Conservation (phyloP, 129 eudicot genomes). For the Chrysanthemum seticuspe region DNA sequence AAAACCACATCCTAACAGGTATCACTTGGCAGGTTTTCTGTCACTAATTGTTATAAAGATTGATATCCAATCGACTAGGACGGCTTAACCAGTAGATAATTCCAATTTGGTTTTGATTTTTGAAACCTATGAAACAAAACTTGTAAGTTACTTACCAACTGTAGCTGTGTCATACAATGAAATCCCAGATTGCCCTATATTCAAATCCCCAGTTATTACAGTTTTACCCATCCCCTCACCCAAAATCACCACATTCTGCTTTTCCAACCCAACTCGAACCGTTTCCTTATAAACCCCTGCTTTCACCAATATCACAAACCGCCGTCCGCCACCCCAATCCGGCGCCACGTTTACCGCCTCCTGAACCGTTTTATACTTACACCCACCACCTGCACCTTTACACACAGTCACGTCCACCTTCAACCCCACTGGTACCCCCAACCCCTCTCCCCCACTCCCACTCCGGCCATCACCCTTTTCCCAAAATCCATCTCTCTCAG, state of each 20-base stretch:
- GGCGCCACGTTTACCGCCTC: constrained; percentile 58
- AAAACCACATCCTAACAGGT: too few species aligned
- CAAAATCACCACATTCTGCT: constrained; percentile 52
- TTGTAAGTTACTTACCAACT: constrained; percentile 39
- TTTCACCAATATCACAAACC: constrained; percentile 54
- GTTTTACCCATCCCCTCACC: constrained; percentile 84
- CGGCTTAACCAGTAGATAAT: not conserved
- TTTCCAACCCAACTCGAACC: constrained; percentile 55
- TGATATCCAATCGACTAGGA: not conserved
- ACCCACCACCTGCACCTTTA: constrained; percentile 22
- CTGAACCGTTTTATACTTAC: constrained; percentile 47
- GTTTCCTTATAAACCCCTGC: constrained; percentile 60
- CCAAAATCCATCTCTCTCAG: constrained; percentile 67
- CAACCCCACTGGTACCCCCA: constrained; percentile 33
- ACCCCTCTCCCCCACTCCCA: not conserved
- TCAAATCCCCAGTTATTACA: constrained; percentile 54
- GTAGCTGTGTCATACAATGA: constrained; percentile 52
- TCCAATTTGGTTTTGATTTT: too few species aligned
- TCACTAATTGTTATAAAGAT: not conserved
- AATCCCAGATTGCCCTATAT: constrained; percentile 40
- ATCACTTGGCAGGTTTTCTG: too few species aligned
- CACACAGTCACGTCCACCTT: constrained; percentile 49
- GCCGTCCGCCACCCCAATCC: constrained; percentile 13
- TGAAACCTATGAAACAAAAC: not conserved
- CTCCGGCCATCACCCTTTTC: constrained; percentile 22